phyloP scores from a whole-genome alignment of 2,329 filamentous ascomycete species.

The Aspergillus quadricinctus region DNA sequence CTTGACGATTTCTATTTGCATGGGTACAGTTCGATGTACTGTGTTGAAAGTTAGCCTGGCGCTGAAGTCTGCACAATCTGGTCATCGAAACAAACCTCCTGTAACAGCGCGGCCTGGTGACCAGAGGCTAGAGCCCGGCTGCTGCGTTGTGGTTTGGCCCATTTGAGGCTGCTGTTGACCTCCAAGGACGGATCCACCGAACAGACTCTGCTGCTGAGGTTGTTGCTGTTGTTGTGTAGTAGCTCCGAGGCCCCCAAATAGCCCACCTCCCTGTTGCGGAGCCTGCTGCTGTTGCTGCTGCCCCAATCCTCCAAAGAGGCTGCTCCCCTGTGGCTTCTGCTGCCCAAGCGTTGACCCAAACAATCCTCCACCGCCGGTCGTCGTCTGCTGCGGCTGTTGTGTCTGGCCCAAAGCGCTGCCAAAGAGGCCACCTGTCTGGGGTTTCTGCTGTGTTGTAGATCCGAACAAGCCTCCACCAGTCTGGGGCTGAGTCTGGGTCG shows the following conservation, averaged over 20 bases:
- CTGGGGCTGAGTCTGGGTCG: conserved; percentile 16
- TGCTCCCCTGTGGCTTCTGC: conserved; percentile 20
- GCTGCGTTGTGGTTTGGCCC: conserved; percentile 37
- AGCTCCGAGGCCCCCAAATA: conserved; percentile 38
- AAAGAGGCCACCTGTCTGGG: conserved; percentile 21
- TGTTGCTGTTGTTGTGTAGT: conserved; percentile 41
- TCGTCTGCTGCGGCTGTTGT: conserved; percentile 17
- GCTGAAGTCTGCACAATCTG: conserved; percentile 5
- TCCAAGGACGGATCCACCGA: conserved; percentile 26
- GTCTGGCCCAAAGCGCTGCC: conserved; percentile 19
- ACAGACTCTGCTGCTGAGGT: conserved; percentile 25
- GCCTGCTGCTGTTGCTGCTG: conserved; percentile 13
- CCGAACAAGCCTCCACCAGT: conserved; percentile 37
- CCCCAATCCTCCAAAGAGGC: conserved; percentile 19
- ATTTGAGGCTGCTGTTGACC: conserved; percentile 36
- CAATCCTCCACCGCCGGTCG: conserved; percentile 14
- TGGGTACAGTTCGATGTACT: conserved; percentile 58
- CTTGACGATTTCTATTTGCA: conserved; percentile 58
- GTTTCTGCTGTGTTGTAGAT: conserved; percentile 21
- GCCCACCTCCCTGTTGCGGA: conserved; percentile 33
- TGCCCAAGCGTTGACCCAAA: conserved; percentile 23
- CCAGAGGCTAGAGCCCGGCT: conserved; percentile 40
- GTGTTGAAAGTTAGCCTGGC: conserved; percentile 9
- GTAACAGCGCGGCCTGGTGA: conserved; percentile 42
- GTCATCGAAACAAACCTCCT: conserved; percentile 23